Evolutionary conservation across 495 filamentous ascomycete genomes (phyloP), one percentile per base, ranked within the genome.

Genomic region (Podospora anserina): DNA sequence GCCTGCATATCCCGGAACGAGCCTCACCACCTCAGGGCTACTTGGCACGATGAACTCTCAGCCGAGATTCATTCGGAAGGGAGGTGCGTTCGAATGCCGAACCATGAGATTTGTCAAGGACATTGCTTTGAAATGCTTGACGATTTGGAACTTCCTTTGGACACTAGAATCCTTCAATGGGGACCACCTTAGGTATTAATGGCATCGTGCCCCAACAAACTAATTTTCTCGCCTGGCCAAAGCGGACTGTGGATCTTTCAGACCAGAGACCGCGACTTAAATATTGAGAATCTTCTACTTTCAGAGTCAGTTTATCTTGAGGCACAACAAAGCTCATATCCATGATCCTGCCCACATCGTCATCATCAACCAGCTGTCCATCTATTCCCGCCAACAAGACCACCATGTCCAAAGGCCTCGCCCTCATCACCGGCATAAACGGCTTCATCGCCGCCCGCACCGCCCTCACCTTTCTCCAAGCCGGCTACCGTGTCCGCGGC

Each of bases 401-500:
- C 32, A 70, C 20, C 44, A 76, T 75, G 69, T 63, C 64, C 53
- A 77, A 75, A 53, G 75, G 74, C 20, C 72, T 74, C 5, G 75
- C 85, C 28, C 80, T 87, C 13, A 69, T 85, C 55, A 84, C 81
- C 7, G 82, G 82, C 49, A 79, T 77, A 32, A 83, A 83, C 54
- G 81, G 82, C 32, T 85, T 81, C 71, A 81, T 85, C 68, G 82
- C 75, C 49, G 77, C 76, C 28, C 77, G 77, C 0, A 75, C 79
- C 6, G 82, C 87, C 65, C 90, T 89, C 75, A 83, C 86, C 56
- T 85, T 94, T 54, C 81, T 93, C 9, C 83, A 89, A 70, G 87
- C 88, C 6, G 92, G 89, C 57, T 94, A 91, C 75, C 79, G 83
- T 2, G 87, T 94, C 68, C 84, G 88, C 5, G 87, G 90, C 32